phyloP scores from a whole-genome alignment of 2,329 filamentous ascomycete genomes.

The Penicillium sp. region DNA sequence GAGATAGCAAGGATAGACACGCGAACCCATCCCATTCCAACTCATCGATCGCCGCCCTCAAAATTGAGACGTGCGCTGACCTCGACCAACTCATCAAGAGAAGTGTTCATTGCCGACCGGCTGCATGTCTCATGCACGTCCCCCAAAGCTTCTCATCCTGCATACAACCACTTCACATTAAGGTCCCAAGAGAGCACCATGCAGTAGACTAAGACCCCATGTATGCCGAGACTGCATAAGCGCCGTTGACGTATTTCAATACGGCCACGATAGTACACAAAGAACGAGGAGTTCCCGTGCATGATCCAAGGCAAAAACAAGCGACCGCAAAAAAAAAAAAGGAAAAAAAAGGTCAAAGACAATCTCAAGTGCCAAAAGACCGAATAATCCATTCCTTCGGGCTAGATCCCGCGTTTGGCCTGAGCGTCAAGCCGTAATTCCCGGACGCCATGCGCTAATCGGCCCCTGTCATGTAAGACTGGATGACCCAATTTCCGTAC shows the following conservation, averaged over 20 bases:
- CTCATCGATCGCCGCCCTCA: not conserved
- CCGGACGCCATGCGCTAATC: not conserved
- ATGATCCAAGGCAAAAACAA: not conserved
- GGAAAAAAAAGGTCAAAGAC: not conserved
- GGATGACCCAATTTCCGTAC: not conserved
- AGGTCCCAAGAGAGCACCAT: slow-evolving; percentile 10
- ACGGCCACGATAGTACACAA: not conserved
- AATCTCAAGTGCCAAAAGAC: not conserved
- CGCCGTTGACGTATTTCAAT: slow-evolving; percentile 11
- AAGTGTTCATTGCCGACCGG: slow-evolving; percentile 6
- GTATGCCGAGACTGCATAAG: slow-evolving; percentile 10
- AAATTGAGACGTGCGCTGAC: slow-evolving; percentile 1
- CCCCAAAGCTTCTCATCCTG: slow-evolving; percentile 7
- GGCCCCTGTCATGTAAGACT: slow-evolving; percentile 11
- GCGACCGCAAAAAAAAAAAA: not conserved
- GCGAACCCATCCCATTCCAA: not conserved
- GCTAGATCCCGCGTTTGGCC: slow-evolving; percentile 7
- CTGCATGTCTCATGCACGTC: slow-evolving; percentile 10
- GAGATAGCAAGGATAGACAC: not conserved
- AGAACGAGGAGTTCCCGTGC: no score
- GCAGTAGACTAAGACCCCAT: not conserved
- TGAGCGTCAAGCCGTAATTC: slow-evolving; percentile 2
- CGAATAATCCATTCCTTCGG: not conserved
- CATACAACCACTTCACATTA: slow-evolving; percentile 3
- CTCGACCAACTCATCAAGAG: not conserved